These are phyloP conservation scores for Fraxinus anomala DNA, from an alignment of 257 asterid genomes.

Conservation along the genomic window DNA sequence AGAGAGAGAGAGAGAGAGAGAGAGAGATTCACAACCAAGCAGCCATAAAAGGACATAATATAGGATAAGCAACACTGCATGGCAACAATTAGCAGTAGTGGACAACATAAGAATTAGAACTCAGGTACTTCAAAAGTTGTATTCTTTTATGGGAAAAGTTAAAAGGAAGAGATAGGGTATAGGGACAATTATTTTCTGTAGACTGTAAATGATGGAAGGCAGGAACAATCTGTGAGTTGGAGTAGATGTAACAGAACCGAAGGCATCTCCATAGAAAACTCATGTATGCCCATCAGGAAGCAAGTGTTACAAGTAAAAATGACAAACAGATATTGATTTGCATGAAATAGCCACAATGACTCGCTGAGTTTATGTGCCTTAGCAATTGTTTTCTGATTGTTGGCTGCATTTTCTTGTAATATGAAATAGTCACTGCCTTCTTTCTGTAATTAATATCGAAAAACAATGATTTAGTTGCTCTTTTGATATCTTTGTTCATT, in stretches of 20 bases:
- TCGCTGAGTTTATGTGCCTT: too few species aligned
- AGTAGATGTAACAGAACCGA: not conserved
- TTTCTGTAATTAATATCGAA: not conserved
- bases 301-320: not conserved
- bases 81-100: too few species aligned
- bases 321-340: too few species aligned
- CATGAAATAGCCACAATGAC: too few species aligned
- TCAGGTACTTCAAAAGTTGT: too few species aligned
- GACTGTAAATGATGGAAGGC: not conserved
- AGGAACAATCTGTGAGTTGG: not conserved
- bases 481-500: slow-evolving; percentile 13
- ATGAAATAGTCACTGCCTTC: not conserved
- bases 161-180: too few species aligned
- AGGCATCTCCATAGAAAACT: slow-evolving; percentile 12
- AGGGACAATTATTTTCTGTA: not conserved
- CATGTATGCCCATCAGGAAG: not conserved
- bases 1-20: too few species aligned
- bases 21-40: too few species aligned
- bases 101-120: too few species aligned
- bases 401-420: not conserved
- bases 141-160: too few species aligned
- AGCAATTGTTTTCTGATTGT: not conserved
- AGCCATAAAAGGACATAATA: too few species aligned
- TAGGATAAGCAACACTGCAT: too few species aligned
- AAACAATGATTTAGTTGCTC: not conserved